Percentiles rank a stretch among this genome's conserved stretches.
Conservation (phyloP, 345 rosid genomes). For the Hypericum perforatum region DNA sequence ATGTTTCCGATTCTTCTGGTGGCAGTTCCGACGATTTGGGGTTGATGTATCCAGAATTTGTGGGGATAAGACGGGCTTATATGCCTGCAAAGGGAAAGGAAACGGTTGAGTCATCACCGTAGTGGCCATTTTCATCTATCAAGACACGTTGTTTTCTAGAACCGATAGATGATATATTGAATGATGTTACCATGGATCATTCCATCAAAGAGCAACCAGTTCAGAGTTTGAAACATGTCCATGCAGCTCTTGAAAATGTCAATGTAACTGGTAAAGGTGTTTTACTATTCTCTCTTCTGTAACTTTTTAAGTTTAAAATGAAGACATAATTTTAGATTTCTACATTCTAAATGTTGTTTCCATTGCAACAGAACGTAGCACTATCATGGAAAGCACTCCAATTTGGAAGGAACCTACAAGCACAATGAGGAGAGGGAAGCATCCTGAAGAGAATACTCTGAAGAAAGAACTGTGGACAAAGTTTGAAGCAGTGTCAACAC, state of each 20-base stretch:
- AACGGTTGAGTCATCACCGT: conserved; percentile 50
- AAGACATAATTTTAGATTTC: not conserved
- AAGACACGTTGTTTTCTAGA: conserved; percentile 67
- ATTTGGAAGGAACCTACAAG: conserved; percentile 47
- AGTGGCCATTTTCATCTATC: conserved; percentile 86
- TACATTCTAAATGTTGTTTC: not conserved
- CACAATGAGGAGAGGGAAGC: conserved; percentile 36
- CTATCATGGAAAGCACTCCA: conserved; percentile 49
- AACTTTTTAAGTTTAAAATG: not conserved
- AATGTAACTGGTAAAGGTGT: conserved; percentile 14
- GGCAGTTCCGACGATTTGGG: conserved; percentile 37
- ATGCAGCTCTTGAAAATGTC: conserved; percentile 12
- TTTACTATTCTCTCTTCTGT: not conserved
- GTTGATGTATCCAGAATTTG: conserved; percentile 63
- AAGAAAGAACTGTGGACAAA: conserved; percentile 92
- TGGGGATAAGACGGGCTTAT: conserved; percentile 39
- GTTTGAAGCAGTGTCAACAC: conserved; percentile 72
- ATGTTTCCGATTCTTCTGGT: conserved; percentile 42
- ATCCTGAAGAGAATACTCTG: conserved; percentile 76
- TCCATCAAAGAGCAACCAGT: conserved; percentile 10
- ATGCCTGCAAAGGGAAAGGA: conserved; percentile 33
- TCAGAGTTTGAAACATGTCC: conserved; percentile 6
- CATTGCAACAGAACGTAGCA: conserved; percentile 20
- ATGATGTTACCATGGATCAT: conserved; percentile 14
- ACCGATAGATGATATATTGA: conserved; percentile 37